Evolutionary conservation across 768 basidiomycete species (phyloP).

Genomic region (Asterophora lycoperdoides): DNA sequence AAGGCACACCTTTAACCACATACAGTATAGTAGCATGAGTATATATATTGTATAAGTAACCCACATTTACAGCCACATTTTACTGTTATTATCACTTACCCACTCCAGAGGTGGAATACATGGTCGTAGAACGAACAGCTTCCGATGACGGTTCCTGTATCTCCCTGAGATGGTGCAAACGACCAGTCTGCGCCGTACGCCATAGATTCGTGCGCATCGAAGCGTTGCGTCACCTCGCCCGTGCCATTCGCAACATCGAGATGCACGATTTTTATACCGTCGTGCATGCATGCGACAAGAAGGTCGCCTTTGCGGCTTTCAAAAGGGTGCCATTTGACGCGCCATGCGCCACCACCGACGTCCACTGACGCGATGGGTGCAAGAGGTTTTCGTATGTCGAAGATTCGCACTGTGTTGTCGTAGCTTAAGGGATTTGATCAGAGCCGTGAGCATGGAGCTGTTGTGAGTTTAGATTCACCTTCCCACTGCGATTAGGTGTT

Average conservation of each 20-base stretch:
- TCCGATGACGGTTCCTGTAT: slow-evolving; percentile 65
- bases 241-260: slow-evolving; percentile 30
- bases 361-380: slow-evolving; percentile 54
- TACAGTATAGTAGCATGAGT: not conserved
- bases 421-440: slow-evolving; percentile 50
- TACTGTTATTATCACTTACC: slow-evolving; percentile 29
- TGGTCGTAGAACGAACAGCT: slow-evolving; percentile 98
- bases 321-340: slow-evolving; percentile 93
- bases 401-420: slow-evolving; percentile 73
- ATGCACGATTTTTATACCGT: slow-evolving; percentile 83
- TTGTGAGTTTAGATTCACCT: slow-evolving; percentile 46
- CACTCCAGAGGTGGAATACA: slow-evolving; percentile 72
- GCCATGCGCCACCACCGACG: slow-evolving; percentile 92
- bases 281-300: slow-evolving; percentile 96
- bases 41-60: not conserved
- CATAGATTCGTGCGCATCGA: slow-evolving; percentile 75
- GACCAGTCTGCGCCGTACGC: slow-evolving; percentile 96
- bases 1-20: not conserved
- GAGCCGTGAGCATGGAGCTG: not conserved
- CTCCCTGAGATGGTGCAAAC: slow-evolving; percentile 30
- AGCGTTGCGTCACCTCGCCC: slow-evolving; percentile 40
- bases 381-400: slow-evolving; percentile 71
- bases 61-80: slow-evolving; percentile 1
- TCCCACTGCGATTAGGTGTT: slow-evolving; percentile 85
- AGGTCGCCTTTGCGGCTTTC: slow-evolving; percentile 62